Base-by-base conservation (phyloP, 1,284 basidiomycete genomes). In the Flammula alnicola region DNA sequence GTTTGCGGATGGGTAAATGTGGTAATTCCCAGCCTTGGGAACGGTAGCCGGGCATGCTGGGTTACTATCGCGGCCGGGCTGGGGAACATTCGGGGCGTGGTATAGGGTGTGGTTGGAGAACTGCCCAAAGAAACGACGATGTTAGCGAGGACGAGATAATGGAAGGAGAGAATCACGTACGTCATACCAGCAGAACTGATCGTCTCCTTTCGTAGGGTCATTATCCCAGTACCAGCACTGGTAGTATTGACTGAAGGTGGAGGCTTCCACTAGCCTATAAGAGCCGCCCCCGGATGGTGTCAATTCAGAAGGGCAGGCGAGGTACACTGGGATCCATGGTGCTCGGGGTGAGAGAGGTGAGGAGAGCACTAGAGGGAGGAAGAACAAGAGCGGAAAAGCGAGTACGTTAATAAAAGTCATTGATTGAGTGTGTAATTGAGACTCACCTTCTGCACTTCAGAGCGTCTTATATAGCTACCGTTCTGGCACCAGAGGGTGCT, bases 61-160 rank as follows among this genome's bases (percentile, higher is more conserved):
- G 22, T 38, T 17, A 20, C 36, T 38, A 20, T 38, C 36, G 17
- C 12, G 12, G 36, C 36, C 36, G n/a, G 36, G 17, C 9, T 19
- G 17, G 3, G 36, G 36, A 20, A 38, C 36, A 20, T 38, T 38
- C 36, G 36, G 36, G 17, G 36, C 36, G 36, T 38, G 14, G 22
- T 38, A 38, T 12, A 38, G 22, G 5, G 36, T 38, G 16, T 38
- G 36, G 17, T 38, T 17, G 22, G 16, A 22, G 36, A 38, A 38
- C 36, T 38, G 22, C 14, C n/a, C n/a, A 17, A 20, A 20, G 17
- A 32, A 32, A 32, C n/a, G n/a, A n/a, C n/a, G 8, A 30, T 30
- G 27, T 30, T n/a, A n/a, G n/a, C 8, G 7, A 7, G 27, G 27
- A 8, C 27, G n/a, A 30, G 7, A 30, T 8, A 30, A 30, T n/a